Evolutionary conservation across 1,139 yeast species (phyloP), one percentile per base, ranked within the genome.

Genomic region (Magnusiomyces sp.): DNA sequence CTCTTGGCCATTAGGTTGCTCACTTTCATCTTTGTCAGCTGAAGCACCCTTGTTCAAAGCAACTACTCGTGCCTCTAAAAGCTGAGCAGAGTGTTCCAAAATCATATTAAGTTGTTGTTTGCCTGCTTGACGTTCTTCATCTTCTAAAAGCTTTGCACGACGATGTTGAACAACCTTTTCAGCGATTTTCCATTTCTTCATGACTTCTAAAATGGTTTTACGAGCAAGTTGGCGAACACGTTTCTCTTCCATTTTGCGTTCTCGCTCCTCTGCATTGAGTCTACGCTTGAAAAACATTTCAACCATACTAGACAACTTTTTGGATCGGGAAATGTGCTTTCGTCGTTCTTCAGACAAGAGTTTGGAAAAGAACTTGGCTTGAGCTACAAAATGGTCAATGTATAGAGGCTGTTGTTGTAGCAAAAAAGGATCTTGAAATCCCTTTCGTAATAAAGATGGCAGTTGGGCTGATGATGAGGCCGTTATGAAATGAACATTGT

Each of bases 181-280:
- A 2, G 97, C 98, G 50, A 90, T 75, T 29, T 74, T 71, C 99
- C 99, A 94, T 62, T 95, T 81, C 63, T 83, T 88, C 68, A 83
- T 83, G 9, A 92, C 95, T 37, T 92, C 90, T 57, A 80, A 83
- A 1, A 86, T 82, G 0, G 95, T 87, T 50, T 81, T 74, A 58
- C 89, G 79, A 32, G 97, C 95, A 36, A 90, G 68, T 51, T 76
- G 79, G 51, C 75, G 73, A 54, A 85, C 72, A 10, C 63, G 58
- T 46, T 67, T 63, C 45, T 69, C 72, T 58, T 80, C 76, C 55
- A 84, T 92, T 55, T 80, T 79, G 17, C 76, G 76, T 53, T 81
- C 77, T 55, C 95, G 77, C 57, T 92, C 97, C 56, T 86, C 89
- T 44, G 95, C 95, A 48, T 95, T 95, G 1, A 83, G 81, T 51